phyloP scores from a whole-genome alignment of 2,329 filamentous ascomycete genomes.

The Lachnellula cervina region DNA sequence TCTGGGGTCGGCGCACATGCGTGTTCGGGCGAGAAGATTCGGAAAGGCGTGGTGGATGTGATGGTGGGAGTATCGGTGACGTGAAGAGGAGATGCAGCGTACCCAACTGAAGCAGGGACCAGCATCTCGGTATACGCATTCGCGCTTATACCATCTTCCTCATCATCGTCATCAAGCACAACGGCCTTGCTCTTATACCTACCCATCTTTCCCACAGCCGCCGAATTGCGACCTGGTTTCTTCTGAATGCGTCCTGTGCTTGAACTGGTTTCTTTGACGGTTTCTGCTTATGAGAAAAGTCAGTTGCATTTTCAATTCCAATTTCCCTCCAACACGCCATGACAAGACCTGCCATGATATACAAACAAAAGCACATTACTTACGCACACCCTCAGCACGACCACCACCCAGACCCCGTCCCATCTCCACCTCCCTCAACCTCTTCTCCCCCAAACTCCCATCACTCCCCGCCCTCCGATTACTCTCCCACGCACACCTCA shows the following conservation, averaged over 20 bases:
- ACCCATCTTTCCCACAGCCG: background rate
- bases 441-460: slow-evolving; percentile 24
- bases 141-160: background rate
- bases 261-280: background rate
- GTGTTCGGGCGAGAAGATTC: background rate
- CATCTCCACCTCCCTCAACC: slow-evolving; percentile 8
- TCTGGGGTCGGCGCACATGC: background rate
- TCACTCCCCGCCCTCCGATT: slow-evolving; percentile 19
- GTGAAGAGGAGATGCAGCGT: background rate
- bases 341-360: too few species aligned
- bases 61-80: background rate
- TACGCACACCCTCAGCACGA: background rate
- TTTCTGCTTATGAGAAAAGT: background rate
- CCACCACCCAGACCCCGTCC: background rate
- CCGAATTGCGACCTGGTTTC: background rate
- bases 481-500: slow-evolving; percentile 26
- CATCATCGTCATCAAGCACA: background rate
- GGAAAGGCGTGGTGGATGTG: background rate
- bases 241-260: background rate
- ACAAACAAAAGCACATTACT: background rate
- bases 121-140: background rate
- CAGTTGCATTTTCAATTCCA: background rate
- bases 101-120: background rate
- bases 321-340: background rate
- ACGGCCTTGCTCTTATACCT: background rate